Base-by-base conservation (phyloP, 2,329 filamentous ascomycete genomes). In the Neonectria punicea region DNA sequence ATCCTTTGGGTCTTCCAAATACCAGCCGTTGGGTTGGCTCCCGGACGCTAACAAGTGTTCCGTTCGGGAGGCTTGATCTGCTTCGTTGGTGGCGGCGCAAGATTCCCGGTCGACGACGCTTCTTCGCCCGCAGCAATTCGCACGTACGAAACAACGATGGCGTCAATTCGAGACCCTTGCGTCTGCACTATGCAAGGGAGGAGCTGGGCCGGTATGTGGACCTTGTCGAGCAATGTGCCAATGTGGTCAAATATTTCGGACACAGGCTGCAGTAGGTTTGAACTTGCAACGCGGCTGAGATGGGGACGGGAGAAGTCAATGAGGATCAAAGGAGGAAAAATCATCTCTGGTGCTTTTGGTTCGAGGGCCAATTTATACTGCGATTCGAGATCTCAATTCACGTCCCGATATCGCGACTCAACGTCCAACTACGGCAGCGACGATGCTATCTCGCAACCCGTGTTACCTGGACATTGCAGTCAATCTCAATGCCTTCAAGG, bases 51-150 rank as follows among this genome's bases (percentile, higher is more conserved):
- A 51, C 25, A n/a, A 55, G 28, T 41, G 43, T 61, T 61, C 54
- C 43, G 65, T 58, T 54, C 56, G 53, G 47, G 44, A 50, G 53
- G 47, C 39, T 51, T 34, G 64, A 43, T 50, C 53, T 60, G 55
- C 47, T n/a, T 5, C n/a, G 49, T 18, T 46, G 50, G 47, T 39
- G 36, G 34, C 20, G 14, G 39, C 36, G 28, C 28, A 28, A 34
- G 34, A 53, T 32, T 53, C 14, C 11, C 34, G 9, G 13, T 55
- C 30, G 30, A n/a, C 32, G 53, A 43, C 57, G 25, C 39, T 22
- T 5, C 13, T 22, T 5, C 13, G 34, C 13, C 13, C 13, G 14
- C 34, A 14, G 13, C 5, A 14, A 14, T n/a, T 13, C 20, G 32
- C 11, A 34, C 20, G 32, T 49, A n/a, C 13, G 18, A 43, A 53